Conservation (phyloP, 2,329 filamentous ascomycete species). For the Colletotrichum tropicicola region DNA sequence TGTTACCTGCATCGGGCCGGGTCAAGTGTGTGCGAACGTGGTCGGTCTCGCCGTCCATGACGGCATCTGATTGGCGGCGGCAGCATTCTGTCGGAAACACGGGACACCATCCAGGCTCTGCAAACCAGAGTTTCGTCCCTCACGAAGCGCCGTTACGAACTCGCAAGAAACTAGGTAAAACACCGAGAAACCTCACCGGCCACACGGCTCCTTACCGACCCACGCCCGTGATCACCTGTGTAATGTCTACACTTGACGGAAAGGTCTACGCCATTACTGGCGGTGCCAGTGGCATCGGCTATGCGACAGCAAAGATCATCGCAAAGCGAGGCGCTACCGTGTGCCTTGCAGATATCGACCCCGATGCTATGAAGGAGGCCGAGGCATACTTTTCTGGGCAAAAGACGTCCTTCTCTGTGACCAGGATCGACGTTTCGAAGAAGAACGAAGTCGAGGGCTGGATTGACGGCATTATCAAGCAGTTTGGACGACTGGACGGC, state of each 20-base stretch:
- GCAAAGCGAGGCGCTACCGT: slow-evolving; percentile 45
- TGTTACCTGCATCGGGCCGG: slow-evolving; percentile 16
- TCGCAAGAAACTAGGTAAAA: too few species aligned
- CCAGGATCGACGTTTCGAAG: slow-evolving; percentile 58
- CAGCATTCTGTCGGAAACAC: background rate
- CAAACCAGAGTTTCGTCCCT: too few species aligned
- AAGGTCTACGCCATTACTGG: slow-evolving; percentile 45
- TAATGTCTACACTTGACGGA: slow-evolving; percentile 39
- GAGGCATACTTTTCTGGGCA: slow-evolving; percentile 39
- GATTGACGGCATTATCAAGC: slow-evolving; percentile 55
- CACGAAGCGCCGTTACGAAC: too few species aligned
- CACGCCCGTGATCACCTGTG: too few species aligned
- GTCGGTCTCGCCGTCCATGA: background rate
- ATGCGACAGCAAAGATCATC: slow-evolving; percentile 49
- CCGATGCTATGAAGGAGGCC: slow-evolving; percentile 40
- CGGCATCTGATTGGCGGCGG: slow-evolving; percentile 8
- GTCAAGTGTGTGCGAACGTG: slow-evolving; percentile 18
- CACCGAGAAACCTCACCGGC: too few species aligned
- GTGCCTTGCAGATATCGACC: slow-evolving; percentile 47
- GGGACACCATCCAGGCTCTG: background rate
- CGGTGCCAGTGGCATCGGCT: slow-evolving; percentile 49
- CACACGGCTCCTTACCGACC: too few species aligned
- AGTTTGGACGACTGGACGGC: slow-evolving; percentile 61
- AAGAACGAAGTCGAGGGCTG: slow-evolving; percentile 58
- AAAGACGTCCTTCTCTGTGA: slow-evolving; percentile 29